Conservation (phyloP, 306 rosid genomes). For the Crotalaria pallida region DNA sequence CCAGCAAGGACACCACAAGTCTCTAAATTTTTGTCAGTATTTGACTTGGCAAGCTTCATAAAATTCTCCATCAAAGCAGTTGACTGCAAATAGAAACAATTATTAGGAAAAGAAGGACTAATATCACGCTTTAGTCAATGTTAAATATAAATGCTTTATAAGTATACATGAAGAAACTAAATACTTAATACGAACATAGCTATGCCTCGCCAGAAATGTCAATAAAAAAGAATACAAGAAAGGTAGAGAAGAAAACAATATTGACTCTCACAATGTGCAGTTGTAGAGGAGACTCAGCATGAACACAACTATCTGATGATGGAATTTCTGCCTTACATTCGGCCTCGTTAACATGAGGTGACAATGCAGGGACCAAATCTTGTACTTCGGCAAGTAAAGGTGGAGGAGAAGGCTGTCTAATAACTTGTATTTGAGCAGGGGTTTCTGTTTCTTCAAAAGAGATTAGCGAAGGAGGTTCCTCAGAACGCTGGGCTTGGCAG, state of each 20-base stretch:
- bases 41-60: constrained; percentile 84
- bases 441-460: constrained; percentile 63
- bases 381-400: constrained; percentile 91
- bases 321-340: constrained; percentile 42
- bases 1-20: constrained; percentile 97
- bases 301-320: constrained; percentile 45
- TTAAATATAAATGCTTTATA: neutral
- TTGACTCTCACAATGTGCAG: constrained; percentile 75
- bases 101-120: constrained; percentile 15
- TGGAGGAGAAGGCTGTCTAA: constrained; percentile 91
- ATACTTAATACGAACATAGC: constrained; percentile 11
- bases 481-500: constrained; percentile 26
- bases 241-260: neutral
- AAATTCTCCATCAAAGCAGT: constrained; percentile 83
- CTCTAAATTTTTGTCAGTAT: constrained; percentile 80
- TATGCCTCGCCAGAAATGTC: constrained; percentile 8
- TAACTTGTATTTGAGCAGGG: constrained; percentile 46
- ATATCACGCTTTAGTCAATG: neutral
- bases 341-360: constrained; percentile 46
- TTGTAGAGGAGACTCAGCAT: constrained; percentile 67
- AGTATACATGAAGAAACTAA: constrained; percentile 10
- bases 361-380: constrained; percentile 67
- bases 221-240: neutral
- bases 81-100: constrained; percentile 56
- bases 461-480: constrained; percentile 66